Conservation (phyloP, 2,329 filamentous ascomycete species). For the Aspergillus unguis region DNA sequence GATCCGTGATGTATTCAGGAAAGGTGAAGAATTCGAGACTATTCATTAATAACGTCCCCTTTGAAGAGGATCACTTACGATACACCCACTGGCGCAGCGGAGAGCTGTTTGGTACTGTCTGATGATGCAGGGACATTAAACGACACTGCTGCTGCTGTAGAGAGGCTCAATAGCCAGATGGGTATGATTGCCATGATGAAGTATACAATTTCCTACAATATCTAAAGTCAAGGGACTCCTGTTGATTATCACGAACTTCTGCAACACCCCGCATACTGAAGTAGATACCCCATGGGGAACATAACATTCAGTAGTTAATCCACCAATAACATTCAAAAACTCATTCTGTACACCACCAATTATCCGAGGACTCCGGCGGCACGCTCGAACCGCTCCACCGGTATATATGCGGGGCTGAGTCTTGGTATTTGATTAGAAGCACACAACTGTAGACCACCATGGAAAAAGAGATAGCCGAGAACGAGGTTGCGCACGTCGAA, state of each 20-base stretch:
- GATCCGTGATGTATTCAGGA: constrained; percentile 53
- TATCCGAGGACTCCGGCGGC: too few relatives aligned
- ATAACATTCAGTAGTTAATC: too few relatives aligned
- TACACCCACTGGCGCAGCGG: constrained; percentile 45
- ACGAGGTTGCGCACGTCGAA: constrained; percentile 6
- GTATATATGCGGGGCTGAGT: not conserved
- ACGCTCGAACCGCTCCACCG: too few relatives aligned
- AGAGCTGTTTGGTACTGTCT: constrained; percentile 29
- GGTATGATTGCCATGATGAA: not conserved
- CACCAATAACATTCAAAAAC: too few relatives aligned
- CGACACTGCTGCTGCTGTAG: constrained; percentile 16
- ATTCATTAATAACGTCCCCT: not conserved
- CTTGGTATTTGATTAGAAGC: too few relatives aligned
- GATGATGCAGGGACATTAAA: constrained; percentile 38
- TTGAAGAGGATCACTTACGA: constrained; percentile 35
- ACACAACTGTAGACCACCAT: not conserved
- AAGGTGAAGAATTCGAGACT: constrained; percentile 58
- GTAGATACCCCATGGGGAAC: constrained; percentile 1
- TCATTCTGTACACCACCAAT: too few relatives aligned
- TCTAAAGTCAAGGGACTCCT: too few relatives aligned
- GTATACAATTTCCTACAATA: too few relatives aligned
- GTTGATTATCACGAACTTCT: too few relatives aligned
- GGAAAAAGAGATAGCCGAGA: not conserved
- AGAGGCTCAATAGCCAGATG: not conserved
- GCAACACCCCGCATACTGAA: too few relatives aligned